phyloP scores from a whole-genome alignment of 306 rosid species.

The Herpetospermum pedunculosum region DNA sequence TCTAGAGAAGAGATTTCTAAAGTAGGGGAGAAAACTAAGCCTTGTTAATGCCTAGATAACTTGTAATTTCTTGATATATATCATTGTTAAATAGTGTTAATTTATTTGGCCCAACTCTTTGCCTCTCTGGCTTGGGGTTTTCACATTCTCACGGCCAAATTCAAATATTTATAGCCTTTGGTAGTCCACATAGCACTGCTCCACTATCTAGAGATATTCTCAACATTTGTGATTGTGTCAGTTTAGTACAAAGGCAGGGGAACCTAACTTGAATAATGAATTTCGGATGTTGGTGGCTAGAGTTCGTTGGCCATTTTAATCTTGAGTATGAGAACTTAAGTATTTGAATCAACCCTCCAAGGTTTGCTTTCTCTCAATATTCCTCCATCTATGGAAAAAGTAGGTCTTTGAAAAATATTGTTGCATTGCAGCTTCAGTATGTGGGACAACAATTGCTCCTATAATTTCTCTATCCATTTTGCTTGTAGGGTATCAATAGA shows the following conservation, averaged over 20 bases:
- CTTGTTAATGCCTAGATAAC: background rate
- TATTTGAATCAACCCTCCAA: conserved; percentile 77
- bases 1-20: background rate
- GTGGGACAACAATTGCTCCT: background rate
- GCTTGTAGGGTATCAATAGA: conserved; percentile 76
- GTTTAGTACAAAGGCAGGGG: background rate
- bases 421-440: background rate
- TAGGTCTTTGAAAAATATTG: background rate
- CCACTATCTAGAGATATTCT: background rate
- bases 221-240: background rate
- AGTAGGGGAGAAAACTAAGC: background rate
- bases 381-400: background rate
- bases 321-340: conserved; percentile 76
- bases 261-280: background rate
- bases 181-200: too few species aligned
- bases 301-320: conserved; percentile 82
- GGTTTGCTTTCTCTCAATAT: conserved; percentile 25
- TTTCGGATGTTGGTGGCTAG: conserved; percentile 29
- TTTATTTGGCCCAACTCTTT: too few species aligned
- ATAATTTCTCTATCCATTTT: too few species aligned
- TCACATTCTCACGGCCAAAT: too few species aligned
- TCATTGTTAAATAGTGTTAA: too few species aligned
- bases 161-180: too few species aligned
- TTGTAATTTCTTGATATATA: too few species aligned
- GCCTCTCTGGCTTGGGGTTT: too few species aligned